Percentiles rank a stretch among this genome's conserved stretches.
phyloP scores from a whole-genome alignment of 768 basidiomycete species.

The Lyophyllum decastes region DNA sequence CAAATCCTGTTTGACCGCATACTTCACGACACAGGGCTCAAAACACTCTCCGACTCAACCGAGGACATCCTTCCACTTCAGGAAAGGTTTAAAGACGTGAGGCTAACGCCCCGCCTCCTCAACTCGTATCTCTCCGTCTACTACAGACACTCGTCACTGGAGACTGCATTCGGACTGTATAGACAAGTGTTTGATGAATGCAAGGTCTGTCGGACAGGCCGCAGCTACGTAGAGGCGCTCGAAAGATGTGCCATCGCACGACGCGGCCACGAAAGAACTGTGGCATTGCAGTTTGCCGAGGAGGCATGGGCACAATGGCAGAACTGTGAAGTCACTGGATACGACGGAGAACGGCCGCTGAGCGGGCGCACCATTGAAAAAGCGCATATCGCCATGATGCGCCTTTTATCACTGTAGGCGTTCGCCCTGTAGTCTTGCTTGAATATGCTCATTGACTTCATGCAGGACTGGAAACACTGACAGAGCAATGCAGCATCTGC shows the following conservation, averaged over 20 bases:
- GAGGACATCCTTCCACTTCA: slow-evolving; percentile 12
- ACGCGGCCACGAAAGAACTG: slow-evolving; percentile 44
- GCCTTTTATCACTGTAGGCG: slow-evolving; percentile 61
- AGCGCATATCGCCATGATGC: slow-evolving; percentile 69
- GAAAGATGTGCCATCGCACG: slow-evolving; percentile 57
- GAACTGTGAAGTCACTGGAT: slow-evolving; percentile 40
- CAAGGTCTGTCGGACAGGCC: slow-evolving; percentile 47
- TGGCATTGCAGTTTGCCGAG: slow-evolving; percentile 54
- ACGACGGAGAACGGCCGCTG: slow-evolving; percentile 27
- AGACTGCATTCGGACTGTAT: slow-evolving; percentile 50
- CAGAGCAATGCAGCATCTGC: slow-evolving; percentile 56
- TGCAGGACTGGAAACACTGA: slow-evolving; percentile 52
- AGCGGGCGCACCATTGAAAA: slow-evolving; percentile 62
- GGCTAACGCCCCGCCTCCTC: slow-evolving; percentile 61
- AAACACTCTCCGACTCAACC: neutral
- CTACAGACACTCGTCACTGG: slow-evolving; percentile 55
- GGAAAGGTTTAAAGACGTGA: slow-evolving; percentile 57
- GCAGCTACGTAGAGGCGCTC: slow-evolving; percentile 65
- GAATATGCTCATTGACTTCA: neutral
- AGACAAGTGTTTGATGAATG: slow-evolving; percentile 45
- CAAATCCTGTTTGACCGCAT: slow-evolving; percentile 66
- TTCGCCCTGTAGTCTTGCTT: neutral
- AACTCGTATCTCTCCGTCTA: slow-evolving; percentile 83
- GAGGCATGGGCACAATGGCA: slow-evolving; percentile 72
- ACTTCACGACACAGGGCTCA: slow-evolving; percentile 39